Evolutionary conservation across 345 rosid genomes (phyloP).

Genomic region (Atalantia buxifolia): DNA sequence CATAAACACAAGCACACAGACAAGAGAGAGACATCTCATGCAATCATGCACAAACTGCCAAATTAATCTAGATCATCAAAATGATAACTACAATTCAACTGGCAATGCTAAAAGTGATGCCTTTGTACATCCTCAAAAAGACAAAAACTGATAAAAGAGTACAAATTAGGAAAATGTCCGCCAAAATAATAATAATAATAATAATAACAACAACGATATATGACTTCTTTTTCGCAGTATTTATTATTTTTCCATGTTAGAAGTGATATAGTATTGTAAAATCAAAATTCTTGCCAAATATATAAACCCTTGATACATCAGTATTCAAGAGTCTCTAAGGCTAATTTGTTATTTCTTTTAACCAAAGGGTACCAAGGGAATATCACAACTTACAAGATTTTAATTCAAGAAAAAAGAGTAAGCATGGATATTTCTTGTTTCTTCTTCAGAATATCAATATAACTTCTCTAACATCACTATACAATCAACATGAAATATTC

Average conservation of each 20-base stretch:
- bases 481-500: neutral
- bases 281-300: neutral
- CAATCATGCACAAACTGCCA: neutral
- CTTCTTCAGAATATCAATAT: neutral
- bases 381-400: neutral
- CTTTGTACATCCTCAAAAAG: neutral
- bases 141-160: neutral
- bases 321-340: neutral
- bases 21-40: neutral
- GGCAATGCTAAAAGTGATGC: neutral
- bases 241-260: neutral
- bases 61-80: constrained; percentile 4
- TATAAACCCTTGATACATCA: neutral
- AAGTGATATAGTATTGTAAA: neutral
- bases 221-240: neutral
- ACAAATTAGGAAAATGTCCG: neutral
- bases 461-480: neutral
- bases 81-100: neutral
- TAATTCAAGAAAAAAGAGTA: neutral
- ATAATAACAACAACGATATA: neutral
- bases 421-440: neutral
- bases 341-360: neutral
- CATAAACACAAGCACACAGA: neutral
- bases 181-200: too few relatives aligned
- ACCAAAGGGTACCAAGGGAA: neutral